phyloP scores from a whole-genome alignment of 1,284 basidiomycete species.

The Schizophyllum amplum region DNA sequence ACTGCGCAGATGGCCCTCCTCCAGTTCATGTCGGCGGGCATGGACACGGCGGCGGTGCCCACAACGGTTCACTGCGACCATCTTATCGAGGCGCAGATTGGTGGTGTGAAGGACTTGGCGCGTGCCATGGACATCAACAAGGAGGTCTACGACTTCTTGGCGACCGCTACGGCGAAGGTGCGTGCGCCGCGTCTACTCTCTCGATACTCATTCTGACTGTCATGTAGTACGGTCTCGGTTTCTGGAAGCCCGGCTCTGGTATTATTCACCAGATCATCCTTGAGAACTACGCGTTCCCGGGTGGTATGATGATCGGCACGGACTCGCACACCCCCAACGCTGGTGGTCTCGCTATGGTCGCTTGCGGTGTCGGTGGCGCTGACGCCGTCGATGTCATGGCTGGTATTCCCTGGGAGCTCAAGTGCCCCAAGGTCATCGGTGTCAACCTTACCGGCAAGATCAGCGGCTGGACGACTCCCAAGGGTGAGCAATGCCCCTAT shows the following conservation, averaged over 20 bases:
- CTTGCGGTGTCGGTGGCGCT: conserved; percentile 98
- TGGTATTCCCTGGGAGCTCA: conserved; percentile 95
- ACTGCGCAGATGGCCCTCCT: conserved; percentile 99
- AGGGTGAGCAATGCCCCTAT: conserved; percentile 48
- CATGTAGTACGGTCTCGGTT: conserved; percentile 87
- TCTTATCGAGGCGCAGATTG: conserved; percentile 95
- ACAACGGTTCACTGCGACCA: conserved; percentile 99
- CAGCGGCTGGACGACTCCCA: conserved; percentile 94
- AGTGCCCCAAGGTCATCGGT: conserved; percentile 98
- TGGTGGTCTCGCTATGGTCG: conserved; percentile 98
- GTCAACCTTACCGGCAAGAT: conserved; percentile 96
- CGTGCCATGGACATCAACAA: conserved; percentile 94
- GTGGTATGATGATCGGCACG: conserved; percentile 99
- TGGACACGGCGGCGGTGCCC: conserved; percentile 95
- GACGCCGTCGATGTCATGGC: conserved; percentile 99
- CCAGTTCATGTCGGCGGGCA: conserved; percentile 99
- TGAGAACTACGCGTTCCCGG: conserved; percentile 99
- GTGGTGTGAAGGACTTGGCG: conserved; percentile 88
- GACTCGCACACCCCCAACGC: conserved; percentile 99
- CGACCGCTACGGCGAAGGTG: conserved; percentile 91
- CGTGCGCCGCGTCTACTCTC: conserved; percentile 12
- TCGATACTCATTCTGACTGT: conserved; percentile 1
- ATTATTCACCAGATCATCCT: conserved; percentile 98
- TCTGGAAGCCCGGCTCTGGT: conserved; percentile 99
- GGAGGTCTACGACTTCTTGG: conserved; percentile 99